Evolutionary conservation across 2,329 filamentous ascomycete genomes (phyloP).

Genomic region (Septoria petroselini): DNA sequence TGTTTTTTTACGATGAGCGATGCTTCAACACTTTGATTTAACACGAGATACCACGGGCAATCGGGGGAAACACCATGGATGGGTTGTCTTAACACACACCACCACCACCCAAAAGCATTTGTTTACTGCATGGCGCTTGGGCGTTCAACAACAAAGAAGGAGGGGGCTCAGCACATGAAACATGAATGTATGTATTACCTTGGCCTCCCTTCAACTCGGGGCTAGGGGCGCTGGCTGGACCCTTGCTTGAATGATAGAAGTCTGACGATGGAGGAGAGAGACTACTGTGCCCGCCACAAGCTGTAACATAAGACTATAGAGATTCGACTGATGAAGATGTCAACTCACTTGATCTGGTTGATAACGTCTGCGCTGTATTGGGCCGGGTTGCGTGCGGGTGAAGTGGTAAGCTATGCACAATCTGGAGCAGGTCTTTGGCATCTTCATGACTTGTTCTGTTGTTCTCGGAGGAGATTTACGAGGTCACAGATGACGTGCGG

Average conservation of each 20-base stretch:
- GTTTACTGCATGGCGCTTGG: constrained; percentile 30
- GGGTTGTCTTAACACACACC: constrained; percentile 27
- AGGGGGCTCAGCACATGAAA: constrained; percentile 12
- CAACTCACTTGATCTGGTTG: background rate
- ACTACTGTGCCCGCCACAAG: constrained; percentile 18
- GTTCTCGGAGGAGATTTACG: too few relatives aligned
- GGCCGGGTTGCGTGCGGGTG: too few relatives aligned
- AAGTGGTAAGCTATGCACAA: too few relatives aligned
- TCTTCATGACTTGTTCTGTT: too few relatives aligned
- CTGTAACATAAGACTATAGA: too few relatives aligned
- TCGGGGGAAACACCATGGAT: background rate
- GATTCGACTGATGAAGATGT: constrained; percentile 2
- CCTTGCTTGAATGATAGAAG: constrained; percentile 2
- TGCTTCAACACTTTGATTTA: constrained; percentile 30
- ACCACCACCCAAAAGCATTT: constrained; percentile 26
- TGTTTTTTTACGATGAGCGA: constrained; percentile 24
- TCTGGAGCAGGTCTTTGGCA: too few relatives aligned
- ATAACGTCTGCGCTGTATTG: too few relatives aligned
- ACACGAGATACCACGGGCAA: constrained; percentile 13
- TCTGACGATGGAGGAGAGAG: constrained; percentile 16
- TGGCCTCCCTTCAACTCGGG: constrained; percentile 26
- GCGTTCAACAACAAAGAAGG: constrained; percentile 29
- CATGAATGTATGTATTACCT: too few relatives aligned
- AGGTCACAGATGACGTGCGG: too few relatives aligned
- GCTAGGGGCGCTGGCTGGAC: constrained; percentile 19